phyloP scores from a whole-genome alignment of 2,329 filamentous ascomycete genomes.

The Alternaria angustiovoidea region DNA sequence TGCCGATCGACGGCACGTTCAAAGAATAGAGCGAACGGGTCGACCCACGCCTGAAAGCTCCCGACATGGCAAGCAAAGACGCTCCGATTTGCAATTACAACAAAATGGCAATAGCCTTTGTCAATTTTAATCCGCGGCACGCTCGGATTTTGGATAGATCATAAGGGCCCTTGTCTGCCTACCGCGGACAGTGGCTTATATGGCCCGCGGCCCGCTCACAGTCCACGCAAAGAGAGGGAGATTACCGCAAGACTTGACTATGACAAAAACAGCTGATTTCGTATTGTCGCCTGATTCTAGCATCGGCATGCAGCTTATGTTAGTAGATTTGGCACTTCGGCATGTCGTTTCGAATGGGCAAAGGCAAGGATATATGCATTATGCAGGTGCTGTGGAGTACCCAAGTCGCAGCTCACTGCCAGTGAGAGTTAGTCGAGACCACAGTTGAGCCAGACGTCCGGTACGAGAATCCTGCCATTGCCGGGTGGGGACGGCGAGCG shows the following conservation, averaged over 20 bases:
- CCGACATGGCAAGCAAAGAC: conserved; percentile 5
- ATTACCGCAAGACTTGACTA: neutral
- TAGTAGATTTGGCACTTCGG: neutral
- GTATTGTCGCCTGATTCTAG: conserved; percentile 2
- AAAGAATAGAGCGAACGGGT: neutral
- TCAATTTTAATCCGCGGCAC: neutral
- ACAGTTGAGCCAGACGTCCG: neutral
- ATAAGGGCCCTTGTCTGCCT: neutral
- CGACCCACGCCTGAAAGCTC: conserved; percentile 7
- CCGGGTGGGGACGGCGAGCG: neutral
- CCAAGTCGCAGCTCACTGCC: neutral
- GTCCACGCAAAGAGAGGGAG: too few species aligned
- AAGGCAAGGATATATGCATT: neutral
- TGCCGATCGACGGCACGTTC: conserved; percentile 4
- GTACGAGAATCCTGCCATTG: neutral
- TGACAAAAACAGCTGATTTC: neutral
- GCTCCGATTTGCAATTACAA: neutral
- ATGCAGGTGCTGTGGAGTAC: conserved; percentile 7
- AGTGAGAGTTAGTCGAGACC: neutral
- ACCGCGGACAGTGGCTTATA: neutral
- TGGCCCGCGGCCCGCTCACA: neutral
- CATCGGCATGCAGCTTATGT: conserved; percentile 5
- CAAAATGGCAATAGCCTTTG: neutral
- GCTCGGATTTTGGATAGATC: neutral
- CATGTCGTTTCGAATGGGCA: conserved; percentile 7